Base-by-base conservation (phyloP, 306 rosid species). In the Pyrus betulifolia region DNA sequence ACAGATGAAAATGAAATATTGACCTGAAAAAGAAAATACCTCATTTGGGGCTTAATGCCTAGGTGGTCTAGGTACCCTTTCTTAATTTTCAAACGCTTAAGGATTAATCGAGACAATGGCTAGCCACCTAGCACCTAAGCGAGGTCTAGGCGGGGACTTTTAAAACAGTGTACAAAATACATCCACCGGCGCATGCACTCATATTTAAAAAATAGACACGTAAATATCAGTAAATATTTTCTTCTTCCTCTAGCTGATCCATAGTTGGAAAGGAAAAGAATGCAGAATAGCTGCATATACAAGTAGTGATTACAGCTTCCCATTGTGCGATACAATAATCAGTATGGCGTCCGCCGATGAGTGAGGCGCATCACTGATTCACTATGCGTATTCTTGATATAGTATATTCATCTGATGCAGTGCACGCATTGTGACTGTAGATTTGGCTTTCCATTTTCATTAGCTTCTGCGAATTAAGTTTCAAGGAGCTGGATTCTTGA, bases 281-380 rank as follows among this genome's bases (percentile, higher is more conserved):
- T 62, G 91, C 58, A 59, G 88, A 89, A 27, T 86, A 91, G 75
- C 74, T 95, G 51, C 83, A 88, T 8, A 84, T 11, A 44, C 14
- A 89, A 73, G 28, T 89, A 35, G 84, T 89, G 46, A 80, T 88
- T 35, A 82, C 97, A 0, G 92, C 97, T 81, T 95, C 98, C 70
- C 88, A 81, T 80, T 95, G 98, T 79, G 85, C 89, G 17, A 89
- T 90, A 75, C 96, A 92, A 80, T 82, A 93, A 46, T 86, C 97
- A 2, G 68, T 63, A 45, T 86, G 88, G 89, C 96, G 97, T 27
- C 97, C 98, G 0, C 78, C 87, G 10, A 92, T 90, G 93, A 89
- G 86, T 33, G 96, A 95, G 96, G 98, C 90, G 65, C 65, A 71
- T 21, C 8, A 27, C 40, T 64, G 21, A 22, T 10, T 69, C 12